Evolutionary conservation across 805 yeast genomes (phyloP).

Genomic region (Metschnikowia lunata): DNA sequence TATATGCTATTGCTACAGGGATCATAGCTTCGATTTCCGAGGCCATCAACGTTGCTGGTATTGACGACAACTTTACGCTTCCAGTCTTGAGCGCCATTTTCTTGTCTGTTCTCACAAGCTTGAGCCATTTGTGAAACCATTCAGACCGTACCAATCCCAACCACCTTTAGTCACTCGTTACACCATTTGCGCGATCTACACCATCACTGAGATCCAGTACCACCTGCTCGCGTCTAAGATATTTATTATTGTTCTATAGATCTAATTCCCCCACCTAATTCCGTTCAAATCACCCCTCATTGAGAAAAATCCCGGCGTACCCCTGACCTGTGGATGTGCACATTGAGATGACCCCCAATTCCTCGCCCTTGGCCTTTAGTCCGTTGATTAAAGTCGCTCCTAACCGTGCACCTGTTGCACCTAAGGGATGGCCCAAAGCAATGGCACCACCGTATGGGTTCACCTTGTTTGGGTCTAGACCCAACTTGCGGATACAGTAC

Average conservation of each 20-base stretch:
- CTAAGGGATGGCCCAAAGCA: conserved; percentile 25
- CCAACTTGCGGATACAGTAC: conserved; percentile 23
- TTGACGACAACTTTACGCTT: conserved; percentile 93
- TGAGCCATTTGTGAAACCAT: not conserved
- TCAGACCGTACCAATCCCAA: not conserved
- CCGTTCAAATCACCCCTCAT: conserved; percentile 13
- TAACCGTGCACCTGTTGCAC: conserved; percentile 57
- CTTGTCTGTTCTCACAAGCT: conserved; percentile 46
- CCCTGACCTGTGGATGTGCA: conserved; percentile 42
- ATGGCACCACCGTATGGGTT: conserved; percentile 17
- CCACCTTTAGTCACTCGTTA: no score
- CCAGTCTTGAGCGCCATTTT: conserved; percentile 79
- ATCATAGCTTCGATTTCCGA: conserved; percentile 83
- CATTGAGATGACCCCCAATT: conserved; percentile 38
- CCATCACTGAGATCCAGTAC: no score
- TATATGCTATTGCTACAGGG: conserved; percentile 63
- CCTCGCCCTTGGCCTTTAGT: conserved; percentile 23
- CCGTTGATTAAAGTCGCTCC: conserved; percentile 35
- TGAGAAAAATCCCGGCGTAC: conserved; percentile 30
- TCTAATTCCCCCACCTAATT: not conserved
- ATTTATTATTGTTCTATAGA: not conserved
- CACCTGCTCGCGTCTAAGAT: no score
- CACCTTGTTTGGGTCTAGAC: conserved; percentile 38
- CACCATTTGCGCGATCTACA: no score
- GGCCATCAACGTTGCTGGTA: conserved; percentile 65